phyloP scores from a whole-genome alignment of 2,329 filamentous ascomycete genomes.

The Clonostachys solani region DNA sequence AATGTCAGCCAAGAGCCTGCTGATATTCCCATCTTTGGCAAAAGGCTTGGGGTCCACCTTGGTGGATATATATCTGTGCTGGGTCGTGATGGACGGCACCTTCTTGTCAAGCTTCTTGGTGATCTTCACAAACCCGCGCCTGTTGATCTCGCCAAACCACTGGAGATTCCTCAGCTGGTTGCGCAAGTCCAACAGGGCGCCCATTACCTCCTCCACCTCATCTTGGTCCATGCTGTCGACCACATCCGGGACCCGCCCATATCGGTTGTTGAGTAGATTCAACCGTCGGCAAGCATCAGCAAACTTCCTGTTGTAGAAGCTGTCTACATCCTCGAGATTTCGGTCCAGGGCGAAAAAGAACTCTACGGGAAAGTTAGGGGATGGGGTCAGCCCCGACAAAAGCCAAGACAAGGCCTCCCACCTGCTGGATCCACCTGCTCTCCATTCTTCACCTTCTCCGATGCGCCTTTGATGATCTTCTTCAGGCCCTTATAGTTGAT shows the following conservation, averaged over 20 bases:
- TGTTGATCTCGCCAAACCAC: constrained; percentile 98
- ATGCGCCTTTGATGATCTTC: constrained; percentile 85
- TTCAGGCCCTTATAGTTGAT: constrained; percentile 92
- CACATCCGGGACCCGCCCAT: constrained; percentile 69
- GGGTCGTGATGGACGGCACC: constrained; percentile 68
- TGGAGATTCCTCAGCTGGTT: constrained; percentile 86
- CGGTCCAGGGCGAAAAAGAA: constrained; percentile 97
- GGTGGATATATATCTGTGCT: constrained; percentile 81
- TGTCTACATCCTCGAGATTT: constrained; percentile 94
- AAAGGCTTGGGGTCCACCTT: constrained; percentile 90
- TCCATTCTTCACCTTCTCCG: constrained; percentile 60
- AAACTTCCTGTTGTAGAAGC: constrained; percentile 96
- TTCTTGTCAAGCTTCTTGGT: constrained; percentile 99
- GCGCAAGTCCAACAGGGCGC: constrained; percentile 82
- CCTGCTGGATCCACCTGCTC: constrained; percentile 85
- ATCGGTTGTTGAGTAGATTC: constrained; percentile 82
- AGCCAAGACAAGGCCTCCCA: constrained; percentile 40
- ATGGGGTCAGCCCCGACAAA: neutral
- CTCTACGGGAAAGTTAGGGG: constrained; percentile 50
- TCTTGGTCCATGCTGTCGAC: constrained; percentile 76
- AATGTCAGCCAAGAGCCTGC: constrained; percentile 54
- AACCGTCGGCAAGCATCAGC: constrained; percentile 78
- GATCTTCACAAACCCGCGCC: constrained; percentile 93
- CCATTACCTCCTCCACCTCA: constrained; percentile 87
- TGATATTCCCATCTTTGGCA: constrained; percentile 62